phyloP scores from a whole-genome alignment of 2,329 filamentous ascomycete genomes.

The Colletotrichum lentis region DNA sequence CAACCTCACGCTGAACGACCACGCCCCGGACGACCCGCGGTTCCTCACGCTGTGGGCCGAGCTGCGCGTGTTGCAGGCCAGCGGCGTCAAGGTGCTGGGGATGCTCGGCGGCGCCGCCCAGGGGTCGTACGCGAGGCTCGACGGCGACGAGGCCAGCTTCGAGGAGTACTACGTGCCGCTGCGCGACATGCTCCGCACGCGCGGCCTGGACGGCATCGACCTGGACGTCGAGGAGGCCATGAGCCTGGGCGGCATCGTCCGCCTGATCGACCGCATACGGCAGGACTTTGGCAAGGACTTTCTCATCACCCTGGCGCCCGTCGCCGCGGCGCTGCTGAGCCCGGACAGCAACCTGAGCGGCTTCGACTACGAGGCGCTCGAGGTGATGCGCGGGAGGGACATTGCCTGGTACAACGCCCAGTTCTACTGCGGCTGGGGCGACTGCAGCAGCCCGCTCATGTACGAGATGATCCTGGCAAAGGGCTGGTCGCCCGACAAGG shows the following conservation, averaged over 20 bases:
- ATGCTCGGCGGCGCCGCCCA: conserved; percentile 88
- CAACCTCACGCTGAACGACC: conserved; percentile 81
- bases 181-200: conserved; percentile 67
- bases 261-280: conserved; percentile 72
- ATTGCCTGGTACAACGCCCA: conserved; percentile 91
- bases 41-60: conserved; percentile 83
- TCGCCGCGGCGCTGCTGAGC: conserved; percentile 74
- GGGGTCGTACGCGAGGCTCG: conserved; percentile 71
- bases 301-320: conserved; percentile 82
- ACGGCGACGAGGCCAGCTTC: conserved; percentile 67
- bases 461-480: conserved; percentile 62
- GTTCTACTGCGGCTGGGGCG: conserved; percentile 92
- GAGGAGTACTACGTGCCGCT: conserved; percentile 78
- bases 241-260: conserved; percentile 70
- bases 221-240: conserved; percentile 83
- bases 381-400: conserved; percentile 69
- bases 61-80: conserved; percentile 72
- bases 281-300: conserved; percentile 75
- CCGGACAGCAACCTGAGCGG: conserved; percentile 73
- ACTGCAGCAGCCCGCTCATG: conserved; percentile 54
- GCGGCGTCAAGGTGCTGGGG: conserved; percentile 80
- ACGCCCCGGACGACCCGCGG: conserved; percentile 70
- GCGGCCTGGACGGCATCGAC: conserved; percentile 74
- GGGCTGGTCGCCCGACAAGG: conserved; percentile 76
- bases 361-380: conserved; percentile 80